phyloP scores from a whole-genome alignment of 305 asterid genomes.

The Solanum hybrid region DNA sequence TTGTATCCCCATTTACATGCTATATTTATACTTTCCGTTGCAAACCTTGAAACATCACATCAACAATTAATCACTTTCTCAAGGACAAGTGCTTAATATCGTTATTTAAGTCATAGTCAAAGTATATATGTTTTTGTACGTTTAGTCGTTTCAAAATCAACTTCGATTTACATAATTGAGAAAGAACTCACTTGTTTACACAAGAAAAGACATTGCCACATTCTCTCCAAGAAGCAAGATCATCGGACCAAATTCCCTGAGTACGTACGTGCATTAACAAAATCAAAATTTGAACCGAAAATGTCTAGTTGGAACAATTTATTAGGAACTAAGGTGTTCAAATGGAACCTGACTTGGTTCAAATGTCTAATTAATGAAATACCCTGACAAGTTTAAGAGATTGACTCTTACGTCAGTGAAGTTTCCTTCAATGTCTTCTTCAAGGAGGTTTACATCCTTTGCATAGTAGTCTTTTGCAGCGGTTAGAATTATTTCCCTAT shows the following conservation, averaged over 20 bases:
- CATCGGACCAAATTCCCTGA: conserved; percentile 79
- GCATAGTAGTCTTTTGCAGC: conserved; percentile 76
- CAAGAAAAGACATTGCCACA: conserved; percentile 47
- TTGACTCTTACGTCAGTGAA: conserved; percentile 45
- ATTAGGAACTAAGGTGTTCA: not conserved
- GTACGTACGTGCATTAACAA: not conserved
- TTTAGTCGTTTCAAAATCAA: not conserved
- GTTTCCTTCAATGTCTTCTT: conserved; percentile 49
- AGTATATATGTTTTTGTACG: not conserved
- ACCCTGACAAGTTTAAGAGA: not conserved
- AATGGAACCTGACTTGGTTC: not conserved
- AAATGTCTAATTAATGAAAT: not conserved
- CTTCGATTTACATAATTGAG: not conserved
- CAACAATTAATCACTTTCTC: not conserved
- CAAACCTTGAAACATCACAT: conserved; percentile 41
- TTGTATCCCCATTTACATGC: conserved; percentile 93
- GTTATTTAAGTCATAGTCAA: not conserved
- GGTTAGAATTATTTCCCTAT: conserved; percentile 86
- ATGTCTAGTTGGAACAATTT: not conserved
- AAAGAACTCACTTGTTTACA: conserved; percentile 52
- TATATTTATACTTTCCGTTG: conserved; percentile 58
- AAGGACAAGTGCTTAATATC: not conserved
- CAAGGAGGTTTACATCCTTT: conserved; percentile 65
- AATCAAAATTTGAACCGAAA: not conserved
- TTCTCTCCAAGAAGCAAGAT: conserved; percentile 66